Evolutionary conservation across 345 rosid species (phyloP).

Genomic region (Citrus glauca): DNA sequence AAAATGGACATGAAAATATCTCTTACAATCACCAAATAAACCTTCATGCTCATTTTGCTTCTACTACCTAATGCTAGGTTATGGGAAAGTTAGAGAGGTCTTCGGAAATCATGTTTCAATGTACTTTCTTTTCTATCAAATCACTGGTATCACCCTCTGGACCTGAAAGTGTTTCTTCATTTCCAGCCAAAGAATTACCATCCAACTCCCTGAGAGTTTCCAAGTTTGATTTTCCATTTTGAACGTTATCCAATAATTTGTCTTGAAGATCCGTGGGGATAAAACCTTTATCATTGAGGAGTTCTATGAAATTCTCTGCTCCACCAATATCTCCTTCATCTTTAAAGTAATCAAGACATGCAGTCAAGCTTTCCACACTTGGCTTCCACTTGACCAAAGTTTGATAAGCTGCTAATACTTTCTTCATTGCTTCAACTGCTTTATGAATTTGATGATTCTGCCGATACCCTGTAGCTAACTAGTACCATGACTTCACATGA

Average conservation of each 20-base stretch:
- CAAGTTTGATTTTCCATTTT: neutral
- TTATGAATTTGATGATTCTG: slow-evolving; percentile 10
- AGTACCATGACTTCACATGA: slow-evolving; percentile 22
- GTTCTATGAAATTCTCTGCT: slow-evolving; percentile 18
- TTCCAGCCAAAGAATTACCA: neutral
- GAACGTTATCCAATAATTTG: slow-evolving; percentile 16
- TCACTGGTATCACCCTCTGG: no score
- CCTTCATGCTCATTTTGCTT: neutral
- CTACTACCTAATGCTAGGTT: neutral
- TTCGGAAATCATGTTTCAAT: no score
- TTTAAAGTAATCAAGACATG: slow-evolving; percentile 27
- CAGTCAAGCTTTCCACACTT: slow-evolving; percentile 6
- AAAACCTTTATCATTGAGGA: slow-evolving; percentile 13
- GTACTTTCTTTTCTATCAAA: no score
- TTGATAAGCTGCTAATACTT: slow-evolving; percentile 13
- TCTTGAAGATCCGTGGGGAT: slow-evolving; percentile 16
- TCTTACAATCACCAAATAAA: neutral
- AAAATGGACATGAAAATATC: neutral
- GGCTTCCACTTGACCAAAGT: neutral
- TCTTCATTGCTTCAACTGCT: slow-evolving; percentile 31
- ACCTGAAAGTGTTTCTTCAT: no score
- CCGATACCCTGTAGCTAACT: slow-evolving; percentile 23
- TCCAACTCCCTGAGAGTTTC: neutral
- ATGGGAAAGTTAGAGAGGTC: neutral
- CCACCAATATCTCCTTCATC: slow-evolving; percentile 14